phyloP scores from a whole-genome alignment of 805 yeast genomes.

The Metschnikowia corniflorae region DNA sequence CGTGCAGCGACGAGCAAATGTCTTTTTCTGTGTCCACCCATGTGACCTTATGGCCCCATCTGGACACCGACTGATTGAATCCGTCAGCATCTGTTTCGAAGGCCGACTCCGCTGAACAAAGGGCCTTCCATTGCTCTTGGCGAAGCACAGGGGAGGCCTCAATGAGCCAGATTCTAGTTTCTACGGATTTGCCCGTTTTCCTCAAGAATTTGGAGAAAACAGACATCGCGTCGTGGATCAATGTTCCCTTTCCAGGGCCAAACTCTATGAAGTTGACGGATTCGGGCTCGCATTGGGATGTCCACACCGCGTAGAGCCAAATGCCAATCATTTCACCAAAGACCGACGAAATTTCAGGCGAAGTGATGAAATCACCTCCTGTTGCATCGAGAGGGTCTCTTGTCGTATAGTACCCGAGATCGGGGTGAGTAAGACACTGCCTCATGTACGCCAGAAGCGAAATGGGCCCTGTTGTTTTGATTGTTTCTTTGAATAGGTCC shows the following conservation, averaged over 20 bases:
- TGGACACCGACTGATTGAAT: slow-evolving; percentile 36
- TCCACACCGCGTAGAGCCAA: slow-evolving; percentile 62
- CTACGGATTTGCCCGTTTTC: slow-evolving; percentile 19
- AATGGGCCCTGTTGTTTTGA: slow-evolving; percentile 72
- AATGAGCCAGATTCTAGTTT: slow-evolving; percentile 50
- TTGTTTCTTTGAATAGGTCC: slow-evolving; percentile 44
- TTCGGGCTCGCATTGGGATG: slow-evolving; percentile 50
- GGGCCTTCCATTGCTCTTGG: slow-evolving; percentile 46
- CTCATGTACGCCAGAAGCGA: slow-evolving; percentile 72
- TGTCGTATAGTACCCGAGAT: slow-evolving; percentile 75
- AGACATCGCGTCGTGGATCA: slow-evolving; percentile 61
- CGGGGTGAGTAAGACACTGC: slow-evolving; percentile 76
- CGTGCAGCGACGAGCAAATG: slow-evolving; percentile 21
- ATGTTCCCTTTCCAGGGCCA: slow-evolving; percentile 84
- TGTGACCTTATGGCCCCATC: slow-evolving; percentile 50
- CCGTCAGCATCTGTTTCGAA: slow-evolving; percentile 23
- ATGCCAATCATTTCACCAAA: slow-evolving; percentile 84
- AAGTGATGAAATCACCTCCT: slow-evolving; percentile 75
- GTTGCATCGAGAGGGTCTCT: slow-evolving; percentile 62
- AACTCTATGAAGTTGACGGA: slow-evolving; percentile 61
- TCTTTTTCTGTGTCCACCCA: slow-evolving; percentile 63
- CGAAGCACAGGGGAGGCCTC: slow-evolving; percentile 72
- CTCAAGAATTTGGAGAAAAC: slow-evolving; percentile 42
- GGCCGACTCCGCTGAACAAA: slow-evolving; percentile 37
- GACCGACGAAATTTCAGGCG: slow-evolving; percentile 84